Conservation (phyloP, 176 grass and related monocot genomes). For the Oryza brachyantha region DNA sequence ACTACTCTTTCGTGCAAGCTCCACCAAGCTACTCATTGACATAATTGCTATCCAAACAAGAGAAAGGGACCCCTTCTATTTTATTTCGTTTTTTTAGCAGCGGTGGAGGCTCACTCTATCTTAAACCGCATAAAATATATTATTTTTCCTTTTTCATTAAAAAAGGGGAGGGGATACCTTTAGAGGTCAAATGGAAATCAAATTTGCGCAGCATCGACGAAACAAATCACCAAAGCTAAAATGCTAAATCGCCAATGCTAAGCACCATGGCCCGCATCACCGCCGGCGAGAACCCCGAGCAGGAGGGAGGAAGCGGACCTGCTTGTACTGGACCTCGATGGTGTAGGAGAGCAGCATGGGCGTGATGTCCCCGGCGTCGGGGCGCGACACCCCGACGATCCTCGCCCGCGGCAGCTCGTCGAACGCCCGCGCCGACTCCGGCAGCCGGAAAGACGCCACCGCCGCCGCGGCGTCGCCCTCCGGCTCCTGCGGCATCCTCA, state of each 20-base stretch:
- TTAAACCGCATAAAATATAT: neutral
- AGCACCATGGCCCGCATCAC: neutral
- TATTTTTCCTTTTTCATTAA: neutral
- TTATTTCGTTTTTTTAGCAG: neutral
- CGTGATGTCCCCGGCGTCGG: conserved; percentile 73
- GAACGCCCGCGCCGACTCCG: conserved; percentile 49
- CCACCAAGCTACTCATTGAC: neutral
- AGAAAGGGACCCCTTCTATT: neutral
- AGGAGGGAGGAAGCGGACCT: conserved; percentile 35
- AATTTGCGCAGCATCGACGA: neutral
- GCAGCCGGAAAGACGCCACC: conserved; percentile 53
- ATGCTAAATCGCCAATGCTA: neutral
- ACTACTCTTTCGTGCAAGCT: neutral
- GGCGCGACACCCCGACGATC: conserved; percentile 60
- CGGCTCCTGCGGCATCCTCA: conserved; percentile 30
- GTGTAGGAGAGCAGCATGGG: conserved; percentile 89
- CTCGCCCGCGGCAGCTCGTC: conserved; percentile 67
- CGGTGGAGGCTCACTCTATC: neutral
- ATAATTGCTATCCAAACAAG: neutral
- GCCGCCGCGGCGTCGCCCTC: conserved; percentile 6
- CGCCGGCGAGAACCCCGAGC: neutral
- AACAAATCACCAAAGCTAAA: conserved; percentile 7
- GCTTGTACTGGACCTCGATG: conserved; percentile 78
- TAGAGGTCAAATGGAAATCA: neutral
- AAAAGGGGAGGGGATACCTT: neutral